Conservation (phyloP, 805 yeast genomes). For the Pichia deserticola region DNA sequence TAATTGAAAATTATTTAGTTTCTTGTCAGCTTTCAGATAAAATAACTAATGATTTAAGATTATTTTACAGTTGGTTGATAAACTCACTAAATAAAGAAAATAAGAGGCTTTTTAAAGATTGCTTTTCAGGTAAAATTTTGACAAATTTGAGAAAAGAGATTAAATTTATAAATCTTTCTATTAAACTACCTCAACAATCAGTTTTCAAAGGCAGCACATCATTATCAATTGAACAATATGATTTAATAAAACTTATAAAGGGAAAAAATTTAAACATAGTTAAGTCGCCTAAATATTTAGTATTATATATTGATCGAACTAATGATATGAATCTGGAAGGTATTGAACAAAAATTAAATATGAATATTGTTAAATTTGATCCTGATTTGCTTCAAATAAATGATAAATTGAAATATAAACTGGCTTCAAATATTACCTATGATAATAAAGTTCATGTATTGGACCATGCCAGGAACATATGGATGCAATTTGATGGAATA, state of each 20-base stretch:
- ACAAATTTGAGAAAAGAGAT: conserved; percentile 16
- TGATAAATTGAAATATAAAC: conserved; percentile 29
- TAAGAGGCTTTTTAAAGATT: conserved; percentile 20
- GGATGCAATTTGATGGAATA: conserved; percentile 56
- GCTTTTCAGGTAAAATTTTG: conserved; percentile 48
- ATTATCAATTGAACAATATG: conserved; percentile 44
- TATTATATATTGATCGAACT: conserved; percentile 50
- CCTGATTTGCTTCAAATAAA: conserved; percentile 26
- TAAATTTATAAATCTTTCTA: conserved; percentile 46
- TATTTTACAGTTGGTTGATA: conserved; percentile 53
- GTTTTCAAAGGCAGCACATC: conserved; percentile 44
- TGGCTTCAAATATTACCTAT: conserved; percentile 43
- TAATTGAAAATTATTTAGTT: conserved; percentile 45
- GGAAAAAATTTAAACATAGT: conserved; percentile 34
- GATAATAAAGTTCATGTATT: conserved; percentile 44
- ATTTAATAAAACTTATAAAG: conserved; percentile 36
- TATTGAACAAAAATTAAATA: conserved; percentile 37
- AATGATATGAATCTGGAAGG: conserved; percentile 27
- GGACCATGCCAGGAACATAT: conserved; percentile 34
- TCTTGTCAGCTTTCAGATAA: conserved; percentile 33
- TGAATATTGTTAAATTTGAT: conserved; percentile 58
- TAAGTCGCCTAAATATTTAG: conserved; percentile 44
- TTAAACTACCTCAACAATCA: conserved; percentile 55
- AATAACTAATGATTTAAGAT: conserved; percentile 35
- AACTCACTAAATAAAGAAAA: conserved; percentile 35